Percentiles rank a stretch among this genome's conserved stretches.
These are phyloP conservation scores for Chiua virens DNA, from an alignment of 768 basidiomycete species.

Conservation along the genomic window DNA sequence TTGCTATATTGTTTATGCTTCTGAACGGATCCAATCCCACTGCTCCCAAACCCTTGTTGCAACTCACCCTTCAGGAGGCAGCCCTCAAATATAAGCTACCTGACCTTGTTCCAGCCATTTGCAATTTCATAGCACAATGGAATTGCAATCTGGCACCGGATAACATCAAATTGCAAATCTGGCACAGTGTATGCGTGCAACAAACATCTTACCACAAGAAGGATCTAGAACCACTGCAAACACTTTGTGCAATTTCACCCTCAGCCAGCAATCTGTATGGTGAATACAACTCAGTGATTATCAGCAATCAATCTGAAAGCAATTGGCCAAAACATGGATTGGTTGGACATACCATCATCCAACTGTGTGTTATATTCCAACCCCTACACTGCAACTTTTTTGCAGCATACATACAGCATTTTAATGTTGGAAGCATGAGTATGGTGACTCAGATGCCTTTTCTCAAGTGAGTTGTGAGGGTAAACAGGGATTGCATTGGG, in stretches of 20 bases:
- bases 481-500: constrained; percentile 17
- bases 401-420: constrained; percentile 27
- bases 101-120: constrained; percentile 1
- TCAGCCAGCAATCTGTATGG: constrained; percentile 7
- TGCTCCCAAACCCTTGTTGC: neutral
- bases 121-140: neutral
- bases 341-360: constrained; percentile 17
- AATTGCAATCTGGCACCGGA: neutral
- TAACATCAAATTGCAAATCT: constrained; percentile 22
- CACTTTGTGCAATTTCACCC: neutral
- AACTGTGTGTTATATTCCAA: constrained; percentile 18
- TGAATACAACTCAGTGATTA: constrained; percentile 12
- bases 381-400: constrained; percentile 7
- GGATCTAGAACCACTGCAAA: constrained; percentile 12
- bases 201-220: constrained; percentile 22
- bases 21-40: constrained; percentile 16
- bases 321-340: constrained; percentile 17
- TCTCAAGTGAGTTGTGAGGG: constrained; percentile 15
- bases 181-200: constrained; percentile 28
- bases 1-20: neutral
- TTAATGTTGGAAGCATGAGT: constrained; percentile 15
- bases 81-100: neutral
- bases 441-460: constrained; percentile 22
- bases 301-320: constrained; percentile 4
- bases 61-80: neutral